Conservation (phyloP, 306 rosid species). For the Medicago truncatula region MtrunA17r5.0-ANR NC_053045.1:29003501-29004000, state of each 20-base stretch:
- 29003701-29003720: constrained; percentile 23
- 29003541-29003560: constrained; percentile 33
- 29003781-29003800: constrained; percentile 9
- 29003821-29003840: constrained; percentile 24
- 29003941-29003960: neutral
- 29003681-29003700: constrained; percentile 83
- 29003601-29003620: constrained; percentile 98
- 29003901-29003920: constrained; percentile 19
- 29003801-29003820: constrained; percentile 9
- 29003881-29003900: constrained; percentile 3
- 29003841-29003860: constrained; percentile 16
- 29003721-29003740: constrained; percentile 23
- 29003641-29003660: constrained; percentile 98
- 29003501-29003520: neutral
- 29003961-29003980: neutral
- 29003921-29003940: neutral
- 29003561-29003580: constrained; percentile 92
- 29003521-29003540: constrained; percentile 22
- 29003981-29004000: neutral
- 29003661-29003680: constrained; percentile 97
- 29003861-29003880: constrained; percentile 24
- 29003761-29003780: constrained; percentile 35
- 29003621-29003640: constrained; percentile 96
- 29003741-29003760: constrained; percentile 6
- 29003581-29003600: constrained; percentile 87